Conservation (phyloP, 495 filamentous ascomycete species). For the Tuber aestivum region DNA sequence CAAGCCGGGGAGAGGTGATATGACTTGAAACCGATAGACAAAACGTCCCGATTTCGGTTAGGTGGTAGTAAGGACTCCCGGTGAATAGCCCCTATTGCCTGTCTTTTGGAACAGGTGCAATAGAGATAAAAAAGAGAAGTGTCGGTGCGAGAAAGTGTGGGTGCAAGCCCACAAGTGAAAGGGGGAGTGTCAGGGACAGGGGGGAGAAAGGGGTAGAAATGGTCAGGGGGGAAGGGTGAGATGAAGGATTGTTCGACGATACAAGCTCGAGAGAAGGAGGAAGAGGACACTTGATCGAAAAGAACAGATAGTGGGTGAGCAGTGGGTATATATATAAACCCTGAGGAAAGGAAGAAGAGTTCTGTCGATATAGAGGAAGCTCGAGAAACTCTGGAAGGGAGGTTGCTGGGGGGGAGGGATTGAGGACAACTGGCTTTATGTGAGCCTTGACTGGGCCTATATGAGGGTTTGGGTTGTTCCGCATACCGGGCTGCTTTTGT, state of each 20-base stretch:
- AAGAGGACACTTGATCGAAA: constrained; percentile 3
- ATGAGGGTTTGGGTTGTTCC: neutral
- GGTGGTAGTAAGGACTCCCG: neutral
- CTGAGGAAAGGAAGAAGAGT: neutral
- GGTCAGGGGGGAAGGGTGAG: neutral
- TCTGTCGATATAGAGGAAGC: neutral
- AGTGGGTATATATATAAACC: neutral
- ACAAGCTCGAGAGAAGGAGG: neutral
- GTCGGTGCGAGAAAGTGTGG: neutral
- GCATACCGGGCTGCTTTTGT: no score
- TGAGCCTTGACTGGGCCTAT: neutral
- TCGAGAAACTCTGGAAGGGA: neutral
- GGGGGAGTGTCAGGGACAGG: no score
- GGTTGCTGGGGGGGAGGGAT: neutral
- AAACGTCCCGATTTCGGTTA: neutral
- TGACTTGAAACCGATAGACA: neutral
- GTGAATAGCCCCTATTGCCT: neutral
- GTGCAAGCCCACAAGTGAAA: neutral
- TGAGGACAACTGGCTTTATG: constrained; percentile 5
- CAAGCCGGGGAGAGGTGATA: neutral
- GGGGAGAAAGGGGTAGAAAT: neutral
- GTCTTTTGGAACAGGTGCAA: neutral
- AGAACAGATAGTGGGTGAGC: neutral
- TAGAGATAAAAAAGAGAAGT: neutral
- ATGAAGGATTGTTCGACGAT: neutral